Conservation (phyloP, 2,329 filamentous ascomycete genomes). For the Thelonectria olida region DNA sequence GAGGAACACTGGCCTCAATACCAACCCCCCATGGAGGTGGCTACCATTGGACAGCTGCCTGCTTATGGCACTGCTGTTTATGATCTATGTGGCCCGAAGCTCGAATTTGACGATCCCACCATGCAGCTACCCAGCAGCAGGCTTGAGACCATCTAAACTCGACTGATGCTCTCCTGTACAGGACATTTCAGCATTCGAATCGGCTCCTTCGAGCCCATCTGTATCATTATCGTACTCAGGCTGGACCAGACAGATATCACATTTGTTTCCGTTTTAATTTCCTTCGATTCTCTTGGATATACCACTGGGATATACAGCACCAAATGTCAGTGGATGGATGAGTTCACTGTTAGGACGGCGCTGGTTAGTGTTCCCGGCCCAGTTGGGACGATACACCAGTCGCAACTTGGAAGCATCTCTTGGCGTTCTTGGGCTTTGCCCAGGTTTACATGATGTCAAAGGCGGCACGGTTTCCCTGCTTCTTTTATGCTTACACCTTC, state of each 20-base stretch:
- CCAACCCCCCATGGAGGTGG: conserved; percentile 65
- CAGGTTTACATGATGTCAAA: neutral
- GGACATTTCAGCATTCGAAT: conserved; percentile 18
- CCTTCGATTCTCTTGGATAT: conserved; percentile 39
- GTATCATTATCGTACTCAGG: conserved; percentile 38
- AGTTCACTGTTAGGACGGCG: conserved; percentile 10
- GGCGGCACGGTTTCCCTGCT: neutral
- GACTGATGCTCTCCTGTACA: conserved; percentile 7
- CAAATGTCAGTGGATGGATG: conserved; percentile 21
- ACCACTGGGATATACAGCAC: conserved; percentile 44
- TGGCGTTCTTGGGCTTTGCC: conserved; percentile 20
- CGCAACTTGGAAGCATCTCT: conserved; percentile 26
- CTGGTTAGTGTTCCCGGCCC: conserved; percentile 16
- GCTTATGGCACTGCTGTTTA: conserved; percentile 60
- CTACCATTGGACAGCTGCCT: conserved; percentile 62
- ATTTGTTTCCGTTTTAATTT: conserved; percentile 31
- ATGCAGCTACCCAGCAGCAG: conserved; percentile 69
- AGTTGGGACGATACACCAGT: conserved; percentile 21
- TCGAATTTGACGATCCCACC: conserved; percentile 65
- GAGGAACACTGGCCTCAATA: conserved; percentile 67
- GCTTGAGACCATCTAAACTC: conserved; percentile 63
- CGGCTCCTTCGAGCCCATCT: conserved; percentile 29
- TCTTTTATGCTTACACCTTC: neutral
- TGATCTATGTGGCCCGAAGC: conserved; percentile 63
- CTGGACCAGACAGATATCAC: conserved; percentile 35